Conservation (phyloP, 208 protist genomes). For the Acanthamoeba triangularis region DNA sequence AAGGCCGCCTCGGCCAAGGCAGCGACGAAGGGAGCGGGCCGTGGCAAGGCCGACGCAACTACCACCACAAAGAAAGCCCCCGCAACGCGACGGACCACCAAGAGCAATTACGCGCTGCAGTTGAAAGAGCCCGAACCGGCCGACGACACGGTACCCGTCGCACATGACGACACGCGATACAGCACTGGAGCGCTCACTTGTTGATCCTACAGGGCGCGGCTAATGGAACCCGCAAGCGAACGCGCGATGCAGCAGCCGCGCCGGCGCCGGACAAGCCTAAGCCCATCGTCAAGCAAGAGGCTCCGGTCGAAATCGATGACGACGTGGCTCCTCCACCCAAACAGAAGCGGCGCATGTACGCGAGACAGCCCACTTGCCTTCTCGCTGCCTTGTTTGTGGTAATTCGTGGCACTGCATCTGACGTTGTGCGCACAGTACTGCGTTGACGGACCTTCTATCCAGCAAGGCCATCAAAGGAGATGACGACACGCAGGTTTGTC, state of each 20-base stretch:
- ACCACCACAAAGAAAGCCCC: not conserved
- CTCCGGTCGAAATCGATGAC: not conserved
- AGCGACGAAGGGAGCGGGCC: not conserved
- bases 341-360: slow-evolving; percentile 36
- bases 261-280: not conserved
- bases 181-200: not conserved
- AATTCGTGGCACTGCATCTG: not conserved
- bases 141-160: not conserved
- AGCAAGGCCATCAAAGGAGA: not conserved
- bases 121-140: not conserved
- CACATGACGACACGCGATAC: not conserved
- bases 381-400: not conserved
- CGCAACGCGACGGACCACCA: not conserved
- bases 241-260: not conserved
- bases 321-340: not conserved
- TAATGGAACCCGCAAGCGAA: not conserved
- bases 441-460: not conserved
- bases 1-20: not conserved
- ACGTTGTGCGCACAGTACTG: not conserved
- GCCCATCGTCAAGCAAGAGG: slow-evolving; percentile 9
- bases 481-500: not conserved
- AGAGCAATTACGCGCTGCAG: not conserved
- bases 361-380: not conserved
- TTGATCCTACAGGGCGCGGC: too few relatives aligned
- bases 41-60: not conserved